Base-by-base conservation (phyloP, 2,329 filamentous ascomycete genomes). In the Colletotrichum melonis region DNA sequence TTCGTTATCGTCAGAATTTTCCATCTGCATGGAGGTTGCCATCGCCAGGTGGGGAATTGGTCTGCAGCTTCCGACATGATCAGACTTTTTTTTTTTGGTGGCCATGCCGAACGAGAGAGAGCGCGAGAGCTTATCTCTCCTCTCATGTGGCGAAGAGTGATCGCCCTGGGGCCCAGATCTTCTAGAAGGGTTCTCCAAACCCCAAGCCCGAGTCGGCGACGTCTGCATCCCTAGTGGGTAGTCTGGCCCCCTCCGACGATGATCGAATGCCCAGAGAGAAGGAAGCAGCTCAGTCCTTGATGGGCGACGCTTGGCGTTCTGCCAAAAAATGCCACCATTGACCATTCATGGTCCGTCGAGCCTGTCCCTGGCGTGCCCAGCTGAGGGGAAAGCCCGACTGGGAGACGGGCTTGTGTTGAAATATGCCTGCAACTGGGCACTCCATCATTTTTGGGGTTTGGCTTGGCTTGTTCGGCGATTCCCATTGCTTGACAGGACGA, bases 11-110 rank as follows among this genome's bases (percentile, higher is more conserved):
- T 35, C 26, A 30, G 19, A 16, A 57, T 32, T 54, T 70, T 35
- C 24, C 22, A n/a, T 28, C 38, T 69, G 57, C 65, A 59, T 69
- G 32, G 30, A 22, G 32, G 35, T 19, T 59, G 42, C 57, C 69
- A 58, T 14, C 11, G 28, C 28, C 8, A 11, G 38, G 42, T 49
- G 42, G 42, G 42, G 42, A 11, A 49, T 9, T 49, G 42, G 42
- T 49, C 42, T 49, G 4, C 42, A 49, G 42, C 38, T 49, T 49
- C 19, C 19, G 19, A 22, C 42, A 22, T 49, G 42, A 49, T 49
- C 42, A 49, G 19, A 22, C 42, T 22, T 32, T 35, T 35, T 35
- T 32, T 32, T 19, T 42, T 7, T 42, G 5, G 19, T 42, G 5
- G 19, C 42, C 19, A 49, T 49, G 42, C 42, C 42, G 19, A 49